A percentile compares a stretch with the other conserved stretches of the same genome.
These are phyloP conservation scores for Coprinopsis sp. DNA, from an alignment of 768 basidiomycete species.

Conservation along the genomic window DNA sequence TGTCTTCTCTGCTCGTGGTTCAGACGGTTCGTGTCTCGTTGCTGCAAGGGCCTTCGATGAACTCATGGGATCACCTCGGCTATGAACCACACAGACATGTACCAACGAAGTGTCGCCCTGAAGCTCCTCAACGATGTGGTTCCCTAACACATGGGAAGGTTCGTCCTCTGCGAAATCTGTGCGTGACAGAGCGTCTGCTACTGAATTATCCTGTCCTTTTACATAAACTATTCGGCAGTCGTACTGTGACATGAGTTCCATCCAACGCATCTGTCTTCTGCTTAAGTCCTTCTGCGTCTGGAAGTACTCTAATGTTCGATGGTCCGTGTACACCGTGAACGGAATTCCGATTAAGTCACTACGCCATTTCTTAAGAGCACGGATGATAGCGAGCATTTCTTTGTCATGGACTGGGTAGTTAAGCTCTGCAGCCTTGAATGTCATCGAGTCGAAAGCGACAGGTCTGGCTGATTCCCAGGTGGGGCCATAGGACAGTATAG, in stretches of 20 bases:
- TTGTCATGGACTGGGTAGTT: conserved; percentile 37
- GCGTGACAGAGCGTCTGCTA: conserved; percentile 34
- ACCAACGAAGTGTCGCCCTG: not conserved
- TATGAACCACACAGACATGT: not conserved
- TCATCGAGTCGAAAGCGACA: conserved; percentile 26
- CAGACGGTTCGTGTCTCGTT: too few relatives aligned
- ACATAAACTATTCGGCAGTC: conserved; percentile 31
- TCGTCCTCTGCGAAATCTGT: conserved; percentile 2
- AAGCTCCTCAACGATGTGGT: not conserved
- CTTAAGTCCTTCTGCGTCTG: conserved; percentile 28
- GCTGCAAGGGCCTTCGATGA: too few relatives aligned
- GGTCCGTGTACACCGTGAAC: conserved; percentile 30
- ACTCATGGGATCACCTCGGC: not conserved
- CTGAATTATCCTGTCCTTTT: conserved; percentile 27
- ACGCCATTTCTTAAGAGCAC: conserved; percentile 24
- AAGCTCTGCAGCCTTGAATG: conserved; percentile 19
- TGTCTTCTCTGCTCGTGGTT: too few relatives aligned
- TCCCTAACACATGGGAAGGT: not conserved
- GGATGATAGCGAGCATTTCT: conserved; percentile 33
- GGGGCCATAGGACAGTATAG: conserved; percentile 25
- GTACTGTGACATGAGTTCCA: conserved; percentile 30
- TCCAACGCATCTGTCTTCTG: conserved; percentile 28
- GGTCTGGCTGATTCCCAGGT: conserved; percentile 30
- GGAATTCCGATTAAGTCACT: conserved; percentile 18
- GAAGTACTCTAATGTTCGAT: conserved; percentile 32